Evolutionary conservation across 768 basidiomycete species (phyloP), one percentile per base, ranked within the genome.

Genomic region (Brasilioporus rufonigricans): DNA sequence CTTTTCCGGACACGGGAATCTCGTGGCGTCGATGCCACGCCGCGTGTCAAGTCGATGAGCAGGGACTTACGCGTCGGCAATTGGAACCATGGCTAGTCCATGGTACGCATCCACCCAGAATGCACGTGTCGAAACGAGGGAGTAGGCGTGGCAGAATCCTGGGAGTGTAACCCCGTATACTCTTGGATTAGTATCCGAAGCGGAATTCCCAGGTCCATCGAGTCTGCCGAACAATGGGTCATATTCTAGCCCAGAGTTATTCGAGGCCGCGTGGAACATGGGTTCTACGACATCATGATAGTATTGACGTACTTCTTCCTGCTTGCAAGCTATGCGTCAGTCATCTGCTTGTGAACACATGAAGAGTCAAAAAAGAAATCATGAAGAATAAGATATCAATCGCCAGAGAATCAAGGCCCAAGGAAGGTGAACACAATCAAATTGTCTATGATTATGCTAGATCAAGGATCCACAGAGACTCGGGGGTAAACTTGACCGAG

Each of bases 101-200:
- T 92, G 91, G 65, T 83, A 93, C 8, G 81, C 78, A 69, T 95
- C 93, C 56, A 93, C 82, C 55, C 90, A 74, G 71, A 95, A 95
- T 4, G 91, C 87, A 36, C 93, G 79, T 5, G 91, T 88, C 4
- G 86, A 88, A 48, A 95, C 89, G 32, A 93, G 78, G 2, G 80
- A 73, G 61, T 80, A 83, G 5, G 71, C 70, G 27, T 61, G 69
- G 32, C 67, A 71, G 36, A 69, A 71, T 27, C 69, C 71, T 26
- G 60, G 33, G 31, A 71, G 61, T 19, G 71, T 71, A 45, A 57
- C 53, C 43, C 41, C 38, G 16, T 56, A 44, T 44, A 41, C 26
- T 21, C 56, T 56, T 38, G 57, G 47, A 21, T 40, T 18, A 12
- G 23, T 23, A 44, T 41, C 48, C 14, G 60, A 11, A 36, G 21